Evolutionary conservation across 2,329 filamentous ascomycete genomes (phyloP), one percentile per base, ranked within the genome.

Genomic region (Cordyceps tenuipes): DNA sequence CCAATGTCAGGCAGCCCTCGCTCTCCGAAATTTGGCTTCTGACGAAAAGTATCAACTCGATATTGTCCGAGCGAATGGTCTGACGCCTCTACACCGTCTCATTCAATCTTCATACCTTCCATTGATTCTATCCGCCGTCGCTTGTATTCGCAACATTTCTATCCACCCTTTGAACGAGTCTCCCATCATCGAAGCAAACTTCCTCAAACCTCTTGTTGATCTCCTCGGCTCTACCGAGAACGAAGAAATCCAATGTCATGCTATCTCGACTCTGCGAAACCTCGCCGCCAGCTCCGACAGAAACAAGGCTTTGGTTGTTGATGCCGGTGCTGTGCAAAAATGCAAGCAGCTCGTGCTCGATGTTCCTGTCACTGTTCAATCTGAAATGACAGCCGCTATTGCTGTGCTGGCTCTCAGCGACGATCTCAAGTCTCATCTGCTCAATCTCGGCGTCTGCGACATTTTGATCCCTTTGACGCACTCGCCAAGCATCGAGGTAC

Each of bases 361-460:
- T 60, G 94, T 97, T 3, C 91, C 94, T 0, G 82, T 97, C 53
- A 93, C 90, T 44, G 94, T 99, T 2, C 94, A 99, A 72, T 97
- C 92, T 2, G 94, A 99, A 74, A 99, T 99, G 94, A 99, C 94
- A 5, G 94, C 94, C n/a, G 94, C 94, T 1, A 97, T 99, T 73
- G 94, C 94, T 43, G 94, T 99, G 15, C 81, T 99, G 64, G 94
- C 94, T 19, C 78, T 99, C 56, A 97, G 93, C 67, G 94, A 99
- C 68, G 94, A 99, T 64, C 82, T 99, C 61, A 99, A 99, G 76
- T 85, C 89, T 5, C 90, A 96, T 70, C 82, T 99, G 13, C 78
- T 99, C 59, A 92, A 90, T 63, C 82, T 97, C 2, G 94, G 93
- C 23, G 93, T 99, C 1, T 97, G 97, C 69, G 94, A 97, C 69